Percentiles rank a stretch among this genome's conserved stretches.
These are phyloP conservation scores for Phytophthora multivora DNA, from an alignment of 352 stramenopile species.

Conservation along the genomic window DNA sequence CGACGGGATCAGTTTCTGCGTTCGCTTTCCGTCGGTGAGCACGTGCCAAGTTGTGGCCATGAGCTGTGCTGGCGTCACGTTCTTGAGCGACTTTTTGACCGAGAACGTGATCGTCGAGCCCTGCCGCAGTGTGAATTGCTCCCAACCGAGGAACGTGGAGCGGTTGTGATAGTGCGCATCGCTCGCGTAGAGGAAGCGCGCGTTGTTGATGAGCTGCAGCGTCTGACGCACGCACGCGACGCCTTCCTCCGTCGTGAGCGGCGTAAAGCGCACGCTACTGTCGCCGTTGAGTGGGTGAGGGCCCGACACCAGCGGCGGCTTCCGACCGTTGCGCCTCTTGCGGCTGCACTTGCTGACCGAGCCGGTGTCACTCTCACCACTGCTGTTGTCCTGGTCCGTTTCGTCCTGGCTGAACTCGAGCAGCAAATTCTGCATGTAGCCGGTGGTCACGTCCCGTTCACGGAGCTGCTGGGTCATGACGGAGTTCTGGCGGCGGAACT, in stretches of 20 bases:
- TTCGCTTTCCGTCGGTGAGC: slow-evolving; percentile 38
- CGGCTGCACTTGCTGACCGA: not conserved
- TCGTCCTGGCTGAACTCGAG: slow-evolving; percentile 42
- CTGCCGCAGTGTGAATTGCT: slow-evolving; percentile 42
- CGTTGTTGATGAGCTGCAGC: slow-evolving; percentile 38
- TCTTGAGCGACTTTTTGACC: slow-evolving; percentile 46
- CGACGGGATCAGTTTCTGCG: slow-evolving; percentile 41
- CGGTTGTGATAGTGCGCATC: slow-evolving; percentile 33
- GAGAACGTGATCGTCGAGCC: slow-evolving; percentile 56
- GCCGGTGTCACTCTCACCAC: slow-evolving; percentile 12
- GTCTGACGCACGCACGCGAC: slow-evolving; percentile 30
- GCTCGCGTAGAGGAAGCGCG: slow-evolving; percentile 37
- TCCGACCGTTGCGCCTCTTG: not conserved
- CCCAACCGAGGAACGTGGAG: slow-evolving; percentile 58
- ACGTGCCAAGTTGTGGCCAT: slow-evolving; percentile 46
- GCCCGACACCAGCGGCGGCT: slow-evolving; percentile 12
- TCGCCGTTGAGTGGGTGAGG: slow-evolving; percentile 24
- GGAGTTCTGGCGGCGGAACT: slow-evolving; percentile 50
- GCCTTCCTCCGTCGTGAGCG: slow-evolving; percentile 43
- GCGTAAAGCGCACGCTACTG: slow-evolving; percentile 37
- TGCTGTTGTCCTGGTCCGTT: slow-evolving; percentile 28
- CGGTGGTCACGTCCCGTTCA: slow-evolving; percentile 53
- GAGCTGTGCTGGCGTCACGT: slow-evolving; percentile 31
- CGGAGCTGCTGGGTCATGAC: slow-evolving; percentile 42
- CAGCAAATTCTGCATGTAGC: slow-evolving; percentile 62